phyloP scores from a whole-genome alignment of 2,329 filamentous ascomycete genomes.

The Aureobasidium musti region DNA sequence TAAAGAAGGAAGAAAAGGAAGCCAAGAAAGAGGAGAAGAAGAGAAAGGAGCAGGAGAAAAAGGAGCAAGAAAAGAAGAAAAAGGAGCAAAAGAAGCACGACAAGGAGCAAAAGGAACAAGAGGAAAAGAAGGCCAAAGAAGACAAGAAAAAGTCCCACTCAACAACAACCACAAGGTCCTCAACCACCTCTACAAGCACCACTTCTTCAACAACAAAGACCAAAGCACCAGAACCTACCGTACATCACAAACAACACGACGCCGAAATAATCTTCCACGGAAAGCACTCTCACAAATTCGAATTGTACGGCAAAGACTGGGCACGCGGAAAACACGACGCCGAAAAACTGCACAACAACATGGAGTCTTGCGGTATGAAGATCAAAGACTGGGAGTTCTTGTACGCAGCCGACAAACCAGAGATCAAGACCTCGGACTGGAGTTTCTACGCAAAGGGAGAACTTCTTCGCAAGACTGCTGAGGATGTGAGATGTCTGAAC shows the following conservation, averaged over 20 bases:
- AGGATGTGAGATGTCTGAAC: background rate
- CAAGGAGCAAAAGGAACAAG: background rate
- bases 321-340: background rate
- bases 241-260: background rate
- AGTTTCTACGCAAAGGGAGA: background rate
- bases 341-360: background rate
- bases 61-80: background rate
- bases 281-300: background rate
- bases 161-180: no score
- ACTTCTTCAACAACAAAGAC: background rate
- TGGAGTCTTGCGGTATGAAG: background rate
- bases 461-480: background rate
- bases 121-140: background rate
- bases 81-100: background rate
- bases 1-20: background rate
- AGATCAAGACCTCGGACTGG: background rate
- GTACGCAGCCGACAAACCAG: background rate
- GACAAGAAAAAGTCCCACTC: background rate
- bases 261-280: background rate
- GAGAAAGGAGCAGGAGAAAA: background rate
- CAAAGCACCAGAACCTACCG: background rate
- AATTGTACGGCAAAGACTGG: constrained; percentile 13
- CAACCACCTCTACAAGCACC: background rate
- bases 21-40: background rate
- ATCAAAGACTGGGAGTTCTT: constrained; percentile 1